Evolutionary conservation across 257 asterid species (phyloP).

Genomic region (Plectranthus barbatus): DNA sequence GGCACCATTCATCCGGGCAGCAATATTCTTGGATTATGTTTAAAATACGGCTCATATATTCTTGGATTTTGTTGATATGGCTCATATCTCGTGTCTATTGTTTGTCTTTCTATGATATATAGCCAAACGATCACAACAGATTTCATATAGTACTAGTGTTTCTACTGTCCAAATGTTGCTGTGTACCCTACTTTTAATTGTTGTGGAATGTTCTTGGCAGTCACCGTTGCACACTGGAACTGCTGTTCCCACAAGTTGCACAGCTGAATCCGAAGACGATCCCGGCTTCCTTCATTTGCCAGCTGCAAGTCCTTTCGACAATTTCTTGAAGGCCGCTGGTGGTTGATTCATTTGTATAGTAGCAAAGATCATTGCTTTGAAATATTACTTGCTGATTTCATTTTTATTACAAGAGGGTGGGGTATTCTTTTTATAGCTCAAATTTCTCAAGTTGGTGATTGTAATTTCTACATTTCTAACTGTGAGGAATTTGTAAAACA

Average conservation of each 20-base stretch:
- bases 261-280: slow-evolving; percentile 28
- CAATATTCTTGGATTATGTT: background rate
- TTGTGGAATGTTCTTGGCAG: slow-evolving; percentile 16
- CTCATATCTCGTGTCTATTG: no score
- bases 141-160: no score
- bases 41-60: no score
- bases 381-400: no score
- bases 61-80: no score
- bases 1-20: background rate
- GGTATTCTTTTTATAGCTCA: background rate
- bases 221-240: slow-evolving; percentile 13
- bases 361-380: no score
- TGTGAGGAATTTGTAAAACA: slow-evolving; percentile 15
- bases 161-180: no score
- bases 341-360: slow-evolving; percentile 21
- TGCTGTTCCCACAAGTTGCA: slow-evolving; percentile 24
- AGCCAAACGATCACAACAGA: no score
- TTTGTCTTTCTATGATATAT: no score
- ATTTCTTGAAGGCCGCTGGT: slow-evolving; percentile 77
- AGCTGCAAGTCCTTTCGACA: slow-evolving; percentile 65
- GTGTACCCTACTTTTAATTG: background rate
- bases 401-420: no score
- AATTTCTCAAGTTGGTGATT: background rate
- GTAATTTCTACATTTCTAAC: background rate
- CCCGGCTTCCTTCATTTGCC: slow-evolving; percentile 43